Evolutionary conservation across 192 early-diverging fungal genomes (phyloP).

Genomic region (Entomortierella parvispora): DNA sequence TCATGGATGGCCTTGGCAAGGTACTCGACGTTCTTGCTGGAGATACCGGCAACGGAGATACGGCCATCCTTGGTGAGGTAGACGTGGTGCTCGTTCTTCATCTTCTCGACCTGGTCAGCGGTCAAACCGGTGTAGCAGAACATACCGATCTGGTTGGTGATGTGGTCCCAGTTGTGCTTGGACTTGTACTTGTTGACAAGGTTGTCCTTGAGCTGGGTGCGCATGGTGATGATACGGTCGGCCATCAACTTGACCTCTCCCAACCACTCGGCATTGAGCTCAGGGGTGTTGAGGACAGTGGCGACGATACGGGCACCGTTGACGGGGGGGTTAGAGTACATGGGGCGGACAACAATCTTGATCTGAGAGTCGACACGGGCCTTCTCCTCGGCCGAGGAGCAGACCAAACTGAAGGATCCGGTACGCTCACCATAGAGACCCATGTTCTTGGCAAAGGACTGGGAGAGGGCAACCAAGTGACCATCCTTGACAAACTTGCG

Average conservation of each 20-base stretch:
- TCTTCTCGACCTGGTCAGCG: conserved; percentile 81
- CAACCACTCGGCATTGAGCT: conserved; percentile 87
- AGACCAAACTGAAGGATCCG: conserved; percentile 89
- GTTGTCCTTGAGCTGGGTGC: conserved; percentile 75
- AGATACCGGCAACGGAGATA: conserved; percentile 97
- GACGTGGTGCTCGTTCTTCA: conserved; percentile 87
- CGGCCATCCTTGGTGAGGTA: conserved; percentile 96
- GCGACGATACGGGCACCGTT: conserved; percentile 94
- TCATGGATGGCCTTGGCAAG: conserved; percentile 95
- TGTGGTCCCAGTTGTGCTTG: conserved; percentile 87
- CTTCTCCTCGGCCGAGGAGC: conserved; percentile 74
- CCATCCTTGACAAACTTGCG: conserved; percentile 91
- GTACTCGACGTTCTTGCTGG: conserved; percentile 92
- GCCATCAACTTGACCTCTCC: conserved; percentile 96
- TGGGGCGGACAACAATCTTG: conserved; percentile 94
- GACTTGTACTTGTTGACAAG: conserved; percentile 88
- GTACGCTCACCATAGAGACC: conserved; percentile 99
- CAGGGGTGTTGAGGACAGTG: conserved; percentile 80
- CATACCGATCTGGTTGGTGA: conserved; percentile 98
- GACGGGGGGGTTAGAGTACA: conserved; percentile 99
- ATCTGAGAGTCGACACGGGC: conserved; percentile 90
- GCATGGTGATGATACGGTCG: conserved; percentile 96
- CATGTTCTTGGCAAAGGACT: conserved; percentile 99
- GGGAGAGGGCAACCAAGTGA: conserved; percentile 82
- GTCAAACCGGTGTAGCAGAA: conserved; percentile 96